These are phyloP conservation scores for Dioscorea alata DNA, from an alignment of 106 monocot genomes.

Conservation along the genomic window DNA sequence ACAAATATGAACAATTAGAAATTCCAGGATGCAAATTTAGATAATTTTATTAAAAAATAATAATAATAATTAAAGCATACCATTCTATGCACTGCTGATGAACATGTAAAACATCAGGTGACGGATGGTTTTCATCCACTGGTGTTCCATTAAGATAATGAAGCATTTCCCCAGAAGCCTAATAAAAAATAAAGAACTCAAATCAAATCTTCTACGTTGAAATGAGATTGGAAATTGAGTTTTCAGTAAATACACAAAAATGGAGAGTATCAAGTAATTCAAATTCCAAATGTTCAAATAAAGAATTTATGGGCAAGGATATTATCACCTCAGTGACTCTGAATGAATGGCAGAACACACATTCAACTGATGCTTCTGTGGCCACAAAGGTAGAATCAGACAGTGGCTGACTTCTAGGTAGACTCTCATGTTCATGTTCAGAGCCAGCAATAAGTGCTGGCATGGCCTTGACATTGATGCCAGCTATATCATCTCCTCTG, in stretches of 20 bases:
- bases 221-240: too few relatives aligned
- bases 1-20: too few relatives aligned
- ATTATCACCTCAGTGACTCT: constrained; percentile 43
- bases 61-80: constrained; percentile 16
- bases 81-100: constrained; percentile 81
- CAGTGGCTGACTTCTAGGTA: background rate
- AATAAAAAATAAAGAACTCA: background rate
- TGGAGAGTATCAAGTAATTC: too few relatives aligned
- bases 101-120: constrained; percentile 37
- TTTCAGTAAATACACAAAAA: too few relatives aligned
- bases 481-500: too few relatives aligned
- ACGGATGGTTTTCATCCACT: constrained; percentile 16
- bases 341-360: constrained; percentile 67
- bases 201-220: too few relatives aligned
- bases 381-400: background rate
- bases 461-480: constrained; percentile 1
- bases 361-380: constrained; percentile 10
- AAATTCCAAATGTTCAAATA: background rate
- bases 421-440: background rate
- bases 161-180: constrained; percentile 59
- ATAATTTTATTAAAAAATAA: background rate
- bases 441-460: background rate
- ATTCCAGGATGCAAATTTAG: background rate
- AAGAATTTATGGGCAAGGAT: background rate
- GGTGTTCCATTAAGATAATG: constrained; percentile 49